Percentiles rank a stretch among this genome's conserved stretches.
Evolutionary conservation across 1,139 yeast genomes (phyloP).

Genomic region (Sugiyamaella grinbergsii): DNA sequence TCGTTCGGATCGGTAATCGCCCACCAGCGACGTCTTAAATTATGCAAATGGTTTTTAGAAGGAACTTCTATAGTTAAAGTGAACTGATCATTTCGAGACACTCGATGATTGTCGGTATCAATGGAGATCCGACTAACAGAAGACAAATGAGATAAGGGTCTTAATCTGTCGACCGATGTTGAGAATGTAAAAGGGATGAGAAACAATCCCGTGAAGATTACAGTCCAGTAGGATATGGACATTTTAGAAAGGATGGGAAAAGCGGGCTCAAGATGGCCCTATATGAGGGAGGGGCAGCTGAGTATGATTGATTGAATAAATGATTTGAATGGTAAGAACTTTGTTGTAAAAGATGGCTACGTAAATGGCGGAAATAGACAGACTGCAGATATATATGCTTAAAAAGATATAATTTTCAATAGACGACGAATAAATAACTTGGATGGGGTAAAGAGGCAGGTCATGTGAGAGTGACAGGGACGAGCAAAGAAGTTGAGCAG

Average conservation of each 20-base stretch:
- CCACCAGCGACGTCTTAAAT: constrained; percentile 39
- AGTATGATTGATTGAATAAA: no score
- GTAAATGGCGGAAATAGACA: no score
- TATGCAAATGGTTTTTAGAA: constrained; percentile 33
- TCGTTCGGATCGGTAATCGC: constrained; percentile 38
- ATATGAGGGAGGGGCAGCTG: no score
- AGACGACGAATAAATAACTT: no score
- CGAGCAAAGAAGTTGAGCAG: no score
- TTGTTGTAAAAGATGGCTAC: no score
- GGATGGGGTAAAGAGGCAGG: no score
- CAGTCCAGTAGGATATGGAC: constrained; percentile 8
- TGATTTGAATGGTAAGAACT: no score
- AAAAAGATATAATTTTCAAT: no score
- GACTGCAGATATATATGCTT: no score
- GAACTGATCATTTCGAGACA: constrained; percentile 20
- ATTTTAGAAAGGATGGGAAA: background rate
- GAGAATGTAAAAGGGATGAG: constrained; percentile 3
- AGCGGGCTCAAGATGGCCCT: no score
- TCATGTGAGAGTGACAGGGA: no score
- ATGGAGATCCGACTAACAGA: constrained; percentile 28
- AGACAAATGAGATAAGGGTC: constrained; percentile 33
- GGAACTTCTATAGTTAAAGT: constrained; percentile 29
- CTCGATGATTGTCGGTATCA: constrained; percentile 24
- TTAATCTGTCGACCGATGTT: constrained; percentile 28
- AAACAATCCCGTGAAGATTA: background rate